Conservation (phyloP, 2,329 filamentous ascomycete genomes). For the Aspergillus versicolor region DNA sequence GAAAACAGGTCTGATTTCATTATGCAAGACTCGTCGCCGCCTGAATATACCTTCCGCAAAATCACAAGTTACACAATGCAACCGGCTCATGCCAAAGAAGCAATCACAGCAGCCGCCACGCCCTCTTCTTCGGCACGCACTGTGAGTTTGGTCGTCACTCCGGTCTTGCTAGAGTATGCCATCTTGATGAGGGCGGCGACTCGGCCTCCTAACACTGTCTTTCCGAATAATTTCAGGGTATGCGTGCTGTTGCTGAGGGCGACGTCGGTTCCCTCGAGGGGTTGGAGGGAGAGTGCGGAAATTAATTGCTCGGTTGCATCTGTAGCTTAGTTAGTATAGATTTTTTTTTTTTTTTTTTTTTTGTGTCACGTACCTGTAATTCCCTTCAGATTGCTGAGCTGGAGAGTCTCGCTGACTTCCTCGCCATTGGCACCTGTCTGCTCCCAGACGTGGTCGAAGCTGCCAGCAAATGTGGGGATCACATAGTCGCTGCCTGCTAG, state of each 20-base stretch:
- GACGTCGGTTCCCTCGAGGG: constrained; percentile 90
- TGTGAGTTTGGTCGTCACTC: constrained; percentile 93
- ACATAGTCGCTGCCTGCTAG: constrained; percentile 91
- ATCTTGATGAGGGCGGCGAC: constrained; percentile 87
- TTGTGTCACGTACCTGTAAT: constrained; percentile 67
- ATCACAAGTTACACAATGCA: constrained; percentile 14
- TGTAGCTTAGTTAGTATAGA: constrained; percentile 40
- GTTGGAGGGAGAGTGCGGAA: constrained; percentile 83
- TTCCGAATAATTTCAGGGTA: constrained; percentile 92
- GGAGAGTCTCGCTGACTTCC: constrained; percentile 86
- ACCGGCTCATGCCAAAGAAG: constrained; percentile 66
- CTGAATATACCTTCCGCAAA: constrained; percentile 11
- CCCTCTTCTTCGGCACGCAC: constrained; percentile 91
- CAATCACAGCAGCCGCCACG: constrained; percentile 79
- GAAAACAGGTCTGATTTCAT: constrained; percentile 22
- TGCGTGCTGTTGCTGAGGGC: constrained; percentile 86
- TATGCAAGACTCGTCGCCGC: constrained; percentile 21
- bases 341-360: too few relatives aligned
- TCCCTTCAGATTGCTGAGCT: constrained; percentile 83
- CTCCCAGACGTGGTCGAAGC: constrained; percentile 95
- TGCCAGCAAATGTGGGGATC: constrained; percentile 87
- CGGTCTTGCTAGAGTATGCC: constrained; percentile 89
- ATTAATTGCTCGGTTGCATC: constrained; percentile 91
- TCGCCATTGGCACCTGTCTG: constrained; percentile 86
- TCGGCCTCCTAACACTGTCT: constrained; percentile 85